Base-by-base conservation (phyloP, 768 basidiomycete genomes). In the Serendipita indica region DNA sequence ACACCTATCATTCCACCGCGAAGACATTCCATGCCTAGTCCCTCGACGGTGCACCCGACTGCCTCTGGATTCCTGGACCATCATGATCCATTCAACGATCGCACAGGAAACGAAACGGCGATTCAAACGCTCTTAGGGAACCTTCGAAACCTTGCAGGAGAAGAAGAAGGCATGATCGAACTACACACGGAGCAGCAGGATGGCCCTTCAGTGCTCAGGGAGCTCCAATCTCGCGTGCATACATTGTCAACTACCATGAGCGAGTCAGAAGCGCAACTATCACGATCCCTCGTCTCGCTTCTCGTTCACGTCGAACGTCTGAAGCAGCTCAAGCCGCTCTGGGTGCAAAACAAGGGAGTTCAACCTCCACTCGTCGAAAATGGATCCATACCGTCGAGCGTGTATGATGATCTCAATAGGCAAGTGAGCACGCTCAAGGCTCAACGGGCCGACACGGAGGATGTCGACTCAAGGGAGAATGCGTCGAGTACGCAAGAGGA, bases 371-470 rank as follows among this genome's bases (percentile, higher is more conserved):
- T 69, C 58, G 63, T 78, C 57, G 72, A 57, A 61, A 33, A 56
- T 12, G 14, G 28, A 58, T 64, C 7, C 13, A 58, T 33, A 57
- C 33, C 68, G 13, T 66, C 69, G 46, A 75, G 79, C 59, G 69
- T 79, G 0, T 82, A 83, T 61, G 76, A 78, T 61, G 76, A 76
- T 1, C 78, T 91, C 58, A 78, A 78, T 41, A 79, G 80, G 10
- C 84, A 86, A 57, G 72, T 89, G 22, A 80, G 77, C 62, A 82
- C 82, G 60, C 67, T 89, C 10, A 83, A 84, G 66, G 65, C 80
- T 28, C 78, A 81, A 63, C 73, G 79, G 3, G 72, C 74, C 30
- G 73, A 77, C 3, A 74, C 73, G 45, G 67, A 72, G 16, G 71
- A 69, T 3, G 61, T 70, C 14, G 64, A 73, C 7, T 63, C 69